phyloP scores from a whole-genome alignment of 192 early-diverging fungal species.

The Coemansia sp. region DNA sequence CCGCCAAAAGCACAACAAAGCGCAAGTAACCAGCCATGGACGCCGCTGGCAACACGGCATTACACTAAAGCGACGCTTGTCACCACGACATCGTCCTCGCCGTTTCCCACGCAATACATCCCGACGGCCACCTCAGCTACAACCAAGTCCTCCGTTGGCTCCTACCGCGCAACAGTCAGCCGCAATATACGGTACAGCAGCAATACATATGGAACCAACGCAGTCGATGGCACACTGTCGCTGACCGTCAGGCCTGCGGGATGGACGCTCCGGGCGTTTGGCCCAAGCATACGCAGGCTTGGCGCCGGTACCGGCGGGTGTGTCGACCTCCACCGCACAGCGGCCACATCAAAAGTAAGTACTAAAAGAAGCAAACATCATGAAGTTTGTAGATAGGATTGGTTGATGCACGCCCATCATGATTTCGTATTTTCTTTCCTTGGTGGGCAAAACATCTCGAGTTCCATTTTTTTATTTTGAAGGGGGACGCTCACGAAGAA shows the following conservation, averaged over 20 bases:
- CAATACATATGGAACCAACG: constrained; percentile 9
- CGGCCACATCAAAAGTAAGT: constrained; percentile 14
- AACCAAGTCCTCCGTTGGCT: neutral
- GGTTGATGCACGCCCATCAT: constrained; percentile 16
- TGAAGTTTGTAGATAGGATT: constrained; percentile 1
- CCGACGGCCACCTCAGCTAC: constrained; percentile 1
- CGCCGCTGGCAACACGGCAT: constrained; percentile 1
- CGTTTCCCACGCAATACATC: neutral
- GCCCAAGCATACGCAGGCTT: constrained; percentile 28
- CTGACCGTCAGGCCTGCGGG: constrained; percentile 38
- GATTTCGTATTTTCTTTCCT: neutral
- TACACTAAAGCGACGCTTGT: constrained; percentile 19
- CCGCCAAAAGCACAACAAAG: neutral
- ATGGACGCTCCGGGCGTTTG: constrained; percentile 34
- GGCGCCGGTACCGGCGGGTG: constrained; percentile 52
- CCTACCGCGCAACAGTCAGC: neutral
- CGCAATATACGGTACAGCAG: neutral
- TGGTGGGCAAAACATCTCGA: neutral
- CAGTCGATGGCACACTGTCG: constrained; percentile 44
- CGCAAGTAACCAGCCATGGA: neutral
- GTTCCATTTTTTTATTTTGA: neutral
- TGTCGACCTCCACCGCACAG: constrained; percentile 39
- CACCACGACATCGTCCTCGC: neutral
- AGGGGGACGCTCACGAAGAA: neutral
- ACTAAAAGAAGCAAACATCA: constrained; percentile 9